phyloP scores from a whole-genome alignment of 1,284 basidiomycete species.

The Leccinum solheimii region DNA sequence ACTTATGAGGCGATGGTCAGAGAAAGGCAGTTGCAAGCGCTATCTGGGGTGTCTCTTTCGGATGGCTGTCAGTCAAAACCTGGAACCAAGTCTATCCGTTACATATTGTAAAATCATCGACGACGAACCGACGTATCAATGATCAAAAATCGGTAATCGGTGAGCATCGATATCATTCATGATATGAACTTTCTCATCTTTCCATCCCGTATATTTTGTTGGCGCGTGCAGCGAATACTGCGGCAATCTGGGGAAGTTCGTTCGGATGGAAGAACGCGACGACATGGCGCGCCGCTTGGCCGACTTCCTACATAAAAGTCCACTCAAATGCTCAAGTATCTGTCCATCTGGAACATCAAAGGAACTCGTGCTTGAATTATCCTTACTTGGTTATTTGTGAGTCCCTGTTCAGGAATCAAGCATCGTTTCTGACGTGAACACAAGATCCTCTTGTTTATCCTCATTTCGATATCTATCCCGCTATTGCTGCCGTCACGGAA shows the following conservation, averaged over 20 bases:
- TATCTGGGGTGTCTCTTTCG: slow-evolving; percentile 23
- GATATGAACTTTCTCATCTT: not conserved
- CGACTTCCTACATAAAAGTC: slow-evolving; percentile 6
- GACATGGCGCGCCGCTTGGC: slow-evolving; percentile 25
- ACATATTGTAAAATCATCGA: slow-evolving; percentile 5
- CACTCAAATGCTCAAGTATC: not conserved
- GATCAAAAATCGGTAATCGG: not conserved
- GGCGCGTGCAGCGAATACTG: slow-evolving; percentile 1
- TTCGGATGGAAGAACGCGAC: slow-evolving; percentile 20
- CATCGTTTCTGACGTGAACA: slow-evolving; percentile 11
- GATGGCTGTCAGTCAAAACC: slow-evolving; percentile 24
- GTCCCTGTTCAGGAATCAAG: slow-evolving; percentile 12
- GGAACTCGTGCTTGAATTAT: slow-evolving; percentile 23
- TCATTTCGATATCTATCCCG: slow-evolving; percentile 47
- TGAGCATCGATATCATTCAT: slow-evolving; percentile 5
- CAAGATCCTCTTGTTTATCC: slow-evolving; percentile 48
- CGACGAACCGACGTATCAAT: not conserved
- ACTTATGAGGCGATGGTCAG: slow-evolving; percentile 16
- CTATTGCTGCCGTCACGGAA: not conserved
- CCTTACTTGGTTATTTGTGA: slow-evolving; percentile 38
- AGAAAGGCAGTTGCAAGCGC: not conserved
- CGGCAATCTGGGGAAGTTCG: slow-evolving; percentile 20
- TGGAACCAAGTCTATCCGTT: slow-evolving; percentile 26
- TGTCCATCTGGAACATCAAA: slow-evolving; percentile 1
- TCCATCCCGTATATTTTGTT: not conserved